Percentiles rank a stretch among this genome's conserved stretches.
Conservation (phyloP, 352 stramenopile genomes). For the Discostella stelligera region DNA sequence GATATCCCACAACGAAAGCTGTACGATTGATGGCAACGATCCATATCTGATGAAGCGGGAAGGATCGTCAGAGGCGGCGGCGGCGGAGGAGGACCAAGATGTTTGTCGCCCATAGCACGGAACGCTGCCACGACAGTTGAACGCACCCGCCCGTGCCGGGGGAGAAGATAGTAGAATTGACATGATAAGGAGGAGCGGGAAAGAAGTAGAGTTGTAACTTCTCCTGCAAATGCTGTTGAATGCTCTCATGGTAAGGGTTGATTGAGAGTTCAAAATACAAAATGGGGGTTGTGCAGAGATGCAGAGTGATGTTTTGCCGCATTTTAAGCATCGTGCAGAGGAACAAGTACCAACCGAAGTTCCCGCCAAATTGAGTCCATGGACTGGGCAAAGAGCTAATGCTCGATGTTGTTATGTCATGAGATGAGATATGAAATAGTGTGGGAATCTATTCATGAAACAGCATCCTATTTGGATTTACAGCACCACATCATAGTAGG, state of each 20-base stretch:
- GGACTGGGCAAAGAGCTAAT: no score
- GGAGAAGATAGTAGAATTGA: not conserved
- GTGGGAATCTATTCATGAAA: no score
- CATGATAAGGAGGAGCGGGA: not conserved
- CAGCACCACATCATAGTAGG: not conserved
- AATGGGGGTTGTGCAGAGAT: no score
- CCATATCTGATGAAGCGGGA: not conserved
- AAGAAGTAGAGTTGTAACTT: not conserved
- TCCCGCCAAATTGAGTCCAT: no score
- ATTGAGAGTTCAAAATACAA: no score
- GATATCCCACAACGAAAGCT: not conserved
- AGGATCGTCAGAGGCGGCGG: not conserved
- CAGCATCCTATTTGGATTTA: not conserved
- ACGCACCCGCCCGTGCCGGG: constrained; percentile 11
- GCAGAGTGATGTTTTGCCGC: no score
- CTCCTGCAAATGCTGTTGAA: not conserved
- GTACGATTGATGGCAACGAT: not conserved
- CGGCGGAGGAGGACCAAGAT: not conserved
- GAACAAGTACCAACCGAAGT: no score
- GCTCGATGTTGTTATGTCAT: no score
- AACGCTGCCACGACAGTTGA: constrained; percentile 7
- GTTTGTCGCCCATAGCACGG: not conserved
- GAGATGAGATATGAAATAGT: no score
- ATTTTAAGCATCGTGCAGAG: no score
- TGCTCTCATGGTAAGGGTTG: not conserved